A percentile compares a stretch with the other conserved stretches of the same genome.
Evolutionary conservation across 768 basidiomycete genomes (phyloP).

Genomic region (Rhodotorula taiwanensis): DNA sequence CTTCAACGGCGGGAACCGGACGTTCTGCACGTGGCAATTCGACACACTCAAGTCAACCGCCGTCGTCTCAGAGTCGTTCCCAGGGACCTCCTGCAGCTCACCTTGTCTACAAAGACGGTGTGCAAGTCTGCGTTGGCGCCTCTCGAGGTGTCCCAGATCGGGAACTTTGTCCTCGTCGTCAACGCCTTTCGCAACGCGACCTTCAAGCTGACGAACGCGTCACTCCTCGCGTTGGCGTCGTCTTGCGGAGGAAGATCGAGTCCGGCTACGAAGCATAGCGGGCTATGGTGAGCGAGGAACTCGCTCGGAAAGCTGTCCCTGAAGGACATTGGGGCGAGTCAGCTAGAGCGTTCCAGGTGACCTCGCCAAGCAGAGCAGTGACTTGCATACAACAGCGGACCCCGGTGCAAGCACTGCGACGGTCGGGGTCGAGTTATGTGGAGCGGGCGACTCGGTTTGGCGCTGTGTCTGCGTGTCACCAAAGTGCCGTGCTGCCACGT

Average conservation of each 20-base stretch:
- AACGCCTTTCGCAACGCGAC: constrained; percentile 64
- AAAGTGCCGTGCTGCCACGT: no score
- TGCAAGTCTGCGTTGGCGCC: constrained; percentile 56
- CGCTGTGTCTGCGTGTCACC: no score
- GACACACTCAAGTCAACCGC: not conserved
- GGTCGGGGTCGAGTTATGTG: no score
- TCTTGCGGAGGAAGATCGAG: constrained; percentile 47
- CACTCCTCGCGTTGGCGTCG: constrained; percentile 33
- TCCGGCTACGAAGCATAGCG: constrained; percentile 92
- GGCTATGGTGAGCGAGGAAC: constrained; percentile 76
- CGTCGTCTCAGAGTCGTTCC: not conserved
- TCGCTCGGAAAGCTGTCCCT: constrained; percentile 95
- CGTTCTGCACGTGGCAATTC: constrained; percentile 52
- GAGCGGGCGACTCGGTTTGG: no score
- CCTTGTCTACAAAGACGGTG: constrained; percentile 74
- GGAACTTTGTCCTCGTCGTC: constrained; percentile 40
- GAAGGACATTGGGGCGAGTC: no score
- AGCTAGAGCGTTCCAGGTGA: not conserved
- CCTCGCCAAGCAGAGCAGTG: no score
- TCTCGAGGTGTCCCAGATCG: constrained; percentile 42
- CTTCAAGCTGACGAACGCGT: constrained; percentile 54
- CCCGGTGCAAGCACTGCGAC: no score
- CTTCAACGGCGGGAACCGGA: constrained; percentile 83
- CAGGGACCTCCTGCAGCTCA: constrained; percentile 38
- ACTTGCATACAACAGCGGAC: no score